Evolutionary conservation across 768 basidiomycete species (phyloP).

Genomic region (Coprinopsis marcescibilis): DNA sequence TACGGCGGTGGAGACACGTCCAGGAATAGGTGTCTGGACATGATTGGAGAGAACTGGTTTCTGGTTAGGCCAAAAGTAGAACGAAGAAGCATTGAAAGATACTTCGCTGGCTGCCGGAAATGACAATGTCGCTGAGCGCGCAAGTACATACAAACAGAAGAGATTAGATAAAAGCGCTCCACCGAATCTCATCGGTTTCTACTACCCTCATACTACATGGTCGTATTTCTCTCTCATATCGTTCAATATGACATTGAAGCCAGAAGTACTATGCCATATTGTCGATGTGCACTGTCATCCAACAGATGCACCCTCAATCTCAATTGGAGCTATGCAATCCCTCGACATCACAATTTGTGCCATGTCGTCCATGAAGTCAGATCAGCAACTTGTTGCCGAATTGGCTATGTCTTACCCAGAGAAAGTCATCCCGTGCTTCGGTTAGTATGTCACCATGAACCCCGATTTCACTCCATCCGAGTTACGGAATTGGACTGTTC

Average conservation of each 20-base stretch:
- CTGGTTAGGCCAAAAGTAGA: not conserved
- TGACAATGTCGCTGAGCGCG: not conserved
- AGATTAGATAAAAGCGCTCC: conserved; percentile 6
- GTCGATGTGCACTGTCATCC: conserved; percentile 93
- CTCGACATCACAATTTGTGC: conserved; percentile 70
- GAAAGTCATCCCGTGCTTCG: conserved; percentile 84
- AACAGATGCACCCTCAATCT: conserved; percentile 58
- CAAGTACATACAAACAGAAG: conserved; percentile 1
- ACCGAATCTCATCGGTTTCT: not conserved
- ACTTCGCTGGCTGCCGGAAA: not conserved
- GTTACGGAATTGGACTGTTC: too few species aligned
- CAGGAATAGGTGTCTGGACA: conserved; percentile 34
- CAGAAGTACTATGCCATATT: conserved; percentile 56
- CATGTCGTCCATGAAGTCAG: conserved; percentile 65
- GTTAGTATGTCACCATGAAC: conserved; percentile 37
- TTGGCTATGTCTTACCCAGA: conserved; percentile 56
- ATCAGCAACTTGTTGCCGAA: conserved; percentile 67
- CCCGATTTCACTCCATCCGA: not conserved
- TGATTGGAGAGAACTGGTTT: conserved; percentile 8
- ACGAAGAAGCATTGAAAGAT: conserved; percentile 3
- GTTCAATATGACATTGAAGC: not conserved
- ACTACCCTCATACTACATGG: too few species aligned
- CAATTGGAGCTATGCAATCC: conserved; percentile 41
- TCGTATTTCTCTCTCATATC: not conserved
- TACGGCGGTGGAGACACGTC: conserved; percentile 39